Evolutionary conservation across 2,329 filamentous ascomycete species (phyloP).

Genomic region (Scytalidium sp.): DNA sequence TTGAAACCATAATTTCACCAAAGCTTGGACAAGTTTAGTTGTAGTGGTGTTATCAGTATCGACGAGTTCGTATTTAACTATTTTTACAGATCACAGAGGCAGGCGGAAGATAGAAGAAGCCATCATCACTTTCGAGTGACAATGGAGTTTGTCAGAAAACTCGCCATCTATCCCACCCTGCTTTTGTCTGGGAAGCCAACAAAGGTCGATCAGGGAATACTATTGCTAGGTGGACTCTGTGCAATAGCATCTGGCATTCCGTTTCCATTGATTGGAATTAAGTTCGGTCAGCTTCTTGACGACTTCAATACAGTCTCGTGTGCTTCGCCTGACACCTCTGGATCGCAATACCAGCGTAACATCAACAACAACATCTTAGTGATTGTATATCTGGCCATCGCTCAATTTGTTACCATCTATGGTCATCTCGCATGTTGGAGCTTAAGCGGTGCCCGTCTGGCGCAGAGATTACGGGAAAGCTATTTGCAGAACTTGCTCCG

Average conservation of each 20-base stretch:
- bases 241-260: slow-evolving; percentile 56
- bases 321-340: slow-evolving; percentile 28
- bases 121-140: slow-evolving; percentile 1
- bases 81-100: too few relatives aligned
- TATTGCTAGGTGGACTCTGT: slow-evolving; percentile 35
- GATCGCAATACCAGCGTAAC: slow-evolving; percentile 28
- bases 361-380: slow-evolving; percentile 56
- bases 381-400: slow-evolving; percentile 62
- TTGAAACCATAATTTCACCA: too few relatives aligned
- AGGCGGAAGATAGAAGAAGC: background rate
- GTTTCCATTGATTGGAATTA: slow-evolving; percentile 59
- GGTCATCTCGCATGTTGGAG: slow-evolving; percentile 59
- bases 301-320: slow-evolving; percentile 56
- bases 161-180: slow-evolving; percentile 31
- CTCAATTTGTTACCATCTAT: slow-evolving; percentile 62
- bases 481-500: slow-evolving; percentile 48
- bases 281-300: slow-evolving; percentile 61
- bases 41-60: too few relatives aligned
- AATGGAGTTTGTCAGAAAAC: slow-evolving; percentile 28
- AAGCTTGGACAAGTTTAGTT: too few relatives aligned
- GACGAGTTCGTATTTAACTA: too few relatives aligned
- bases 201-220: slow-evolving; percentile 23
- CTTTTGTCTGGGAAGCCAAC: slow-evolving; percentile 35
- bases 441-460: slow-evolving; percentile 50
- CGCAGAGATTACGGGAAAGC: slow-evolving; percentile 48